These are phyloP conservation scores for Trypanosoma caninum DNA, from an alignment of 208 protist genomes.

Conservation along the genomic window DNA sequence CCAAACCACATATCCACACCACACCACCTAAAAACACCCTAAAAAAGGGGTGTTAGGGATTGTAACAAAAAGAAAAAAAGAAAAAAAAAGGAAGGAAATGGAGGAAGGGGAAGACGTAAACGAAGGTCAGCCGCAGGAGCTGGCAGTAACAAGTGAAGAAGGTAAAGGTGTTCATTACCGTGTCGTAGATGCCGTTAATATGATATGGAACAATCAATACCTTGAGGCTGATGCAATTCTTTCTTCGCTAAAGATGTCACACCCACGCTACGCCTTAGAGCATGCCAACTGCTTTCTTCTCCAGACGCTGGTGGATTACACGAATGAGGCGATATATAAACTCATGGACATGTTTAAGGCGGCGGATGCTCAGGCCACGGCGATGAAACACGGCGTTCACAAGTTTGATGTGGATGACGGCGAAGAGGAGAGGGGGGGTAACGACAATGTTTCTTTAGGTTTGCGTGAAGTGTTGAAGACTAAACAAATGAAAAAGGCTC, in stretches of 20 bases:
- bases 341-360: constrained; percentile 73
- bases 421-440: constrained; percentile 26
- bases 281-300: constrained; percentile 75
- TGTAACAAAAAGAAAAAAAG: neutral
- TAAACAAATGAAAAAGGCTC: constrained; percentile 64
- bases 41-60: neutral
- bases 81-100: neutral
- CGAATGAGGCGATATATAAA: constrained; percentile 66
- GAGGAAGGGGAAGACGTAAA: neutral
- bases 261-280: constrained; percentile 84
- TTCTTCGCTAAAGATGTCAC: constrained; percentile 52
- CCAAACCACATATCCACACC: no score
- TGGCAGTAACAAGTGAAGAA: constrained; percentile 8
- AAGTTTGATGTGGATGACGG: constrained; percentile 57
- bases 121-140: neutral
- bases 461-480: constrained; percentile 14
- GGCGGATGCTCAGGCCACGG: constrained; percentile 68
- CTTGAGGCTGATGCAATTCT: constrained; percentile 53
- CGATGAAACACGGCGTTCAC: constrained; percentile 64
- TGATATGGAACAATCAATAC: constrained; percentile 87
- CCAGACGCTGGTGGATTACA: constrained; percentile 80
- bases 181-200: constrained; percentile 51
- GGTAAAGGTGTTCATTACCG: constrained; percentile 39
- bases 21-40: no score
- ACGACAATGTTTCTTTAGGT: constrained; percentile 10